Conservation (phyloP, 23 red algal genomes). For the Gracilaria gracilis region DNA sequence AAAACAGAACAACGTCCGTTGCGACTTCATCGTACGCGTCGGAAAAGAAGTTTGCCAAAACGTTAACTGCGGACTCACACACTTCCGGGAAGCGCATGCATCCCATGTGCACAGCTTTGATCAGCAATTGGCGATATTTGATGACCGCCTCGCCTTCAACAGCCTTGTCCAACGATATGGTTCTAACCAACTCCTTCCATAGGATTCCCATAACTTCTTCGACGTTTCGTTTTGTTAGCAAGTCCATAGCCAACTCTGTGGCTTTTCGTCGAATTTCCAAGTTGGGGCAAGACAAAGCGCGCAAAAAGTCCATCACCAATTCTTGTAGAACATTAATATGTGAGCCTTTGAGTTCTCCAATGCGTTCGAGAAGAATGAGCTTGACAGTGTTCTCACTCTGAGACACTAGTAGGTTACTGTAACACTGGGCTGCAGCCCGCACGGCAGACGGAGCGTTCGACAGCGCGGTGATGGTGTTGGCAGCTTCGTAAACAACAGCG, state of each 20-base stretch:
- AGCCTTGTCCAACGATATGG: constrained; percentile 40
- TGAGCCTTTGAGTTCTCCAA: constrained; percentile 78
- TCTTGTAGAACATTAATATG: constrained; percentile 87
- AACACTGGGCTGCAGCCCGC: constrained; percentile 90
- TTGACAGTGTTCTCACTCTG: constrained; percentile 98
- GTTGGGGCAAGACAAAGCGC: constrained; percentile 87
- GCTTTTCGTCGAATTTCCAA: constrained; percentile 89
- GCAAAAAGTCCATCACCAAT: constrained; percentile 91
- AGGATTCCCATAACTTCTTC: constrained; percentile 91
- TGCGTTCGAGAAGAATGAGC: constrained; percentile 94
- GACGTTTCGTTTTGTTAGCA: constrained; percentile 90
- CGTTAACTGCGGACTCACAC: constrained; percentile 63
- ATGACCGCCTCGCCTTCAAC: constrained; percentile 50
- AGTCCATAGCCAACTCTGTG: constrained; percentile 79
- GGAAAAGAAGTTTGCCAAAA: constrained; percentile 83
- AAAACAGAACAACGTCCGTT: constrained; percentile 82
- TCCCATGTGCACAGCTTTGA: constrained; percentile 82
- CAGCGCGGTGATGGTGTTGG: constrained; percentile 84
- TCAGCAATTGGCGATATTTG: constrained; percentile 89
- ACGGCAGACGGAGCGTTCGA: constrained; percentile 92
- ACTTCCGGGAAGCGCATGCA: constrained; percentile 90
- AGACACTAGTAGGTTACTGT: constrained; percentile 82
- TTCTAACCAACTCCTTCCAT: constrained; percentile 84
- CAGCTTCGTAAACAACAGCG: constrained; percentile 94
- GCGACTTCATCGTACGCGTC: constrained; percentile 81